Percentiles rank a stretch among this genome's conserved stretches.
These are phyloP conservation scores for Nakataea oryzae DNA, from an alignment of 2,329 filamentous ascomycete genomes.

Conservation along the genomic window DNA sequence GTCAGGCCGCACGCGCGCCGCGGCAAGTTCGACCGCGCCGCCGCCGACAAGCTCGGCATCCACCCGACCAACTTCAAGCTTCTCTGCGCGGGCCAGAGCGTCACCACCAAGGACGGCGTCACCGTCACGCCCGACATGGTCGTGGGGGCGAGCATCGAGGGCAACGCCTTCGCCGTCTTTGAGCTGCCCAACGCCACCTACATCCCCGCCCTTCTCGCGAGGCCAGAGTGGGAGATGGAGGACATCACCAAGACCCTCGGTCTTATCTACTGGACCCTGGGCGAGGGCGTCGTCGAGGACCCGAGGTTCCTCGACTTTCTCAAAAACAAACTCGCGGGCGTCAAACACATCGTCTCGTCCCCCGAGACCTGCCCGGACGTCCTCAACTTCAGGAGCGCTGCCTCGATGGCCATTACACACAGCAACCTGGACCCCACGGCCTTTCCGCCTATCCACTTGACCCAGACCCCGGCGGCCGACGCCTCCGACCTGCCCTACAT, in stretches of 20 bases:
- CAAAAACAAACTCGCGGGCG: slow-evolving; percentile 34
- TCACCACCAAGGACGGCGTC: slow-evolving; percentile 53
- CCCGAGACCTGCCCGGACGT: slow-evolving; percentile 66
- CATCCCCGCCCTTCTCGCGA: slow-evolving; percentile 55
- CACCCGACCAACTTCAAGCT: slow-evolving; percentile 41
- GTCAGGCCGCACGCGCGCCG: slow-evolving; percentile 65
- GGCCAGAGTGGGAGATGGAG: slow-evolving; percentile 61
- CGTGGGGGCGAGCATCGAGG: slow-evolving; percentile 53
- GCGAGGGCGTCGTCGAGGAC: slow-evolving; percentile 54
- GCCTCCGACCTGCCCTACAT: slow-evolving; percentile 32
- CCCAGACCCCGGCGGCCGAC: neutral
- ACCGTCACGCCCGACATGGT: slow-evolving; percentile 82
- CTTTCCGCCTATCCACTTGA: slow-evolving; percentile 37
- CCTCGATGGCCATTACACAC: slow-evolving; percentile 57
- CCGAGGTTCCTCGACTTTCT: slow-evolving; percentile 60
- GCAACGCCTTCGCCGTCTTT: slow-evolving; percentile 66
- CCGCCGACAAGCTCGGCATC: slow-evolving; percentile 57
- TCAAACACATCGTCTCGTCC: slow-evolving; percentile 71
- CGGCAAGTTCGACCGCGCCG: slow-evolving; percentile 65
- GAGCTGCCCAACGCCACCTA: slow-evolving; percentile 67
- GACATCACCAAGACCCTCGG: slow-evolving; percentile 49
- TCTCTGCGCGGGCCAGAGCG: slow-evolving; percentile 53
- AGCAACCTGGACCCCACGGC: slow-evolving; percentile 62
- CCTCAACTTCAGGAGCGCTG: slow-evolving; percentile 57
- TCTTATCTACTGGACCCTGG: slow-evolving; percentile 74